phyloP scores from a whole-genome alignment of 352 stramenopile genomes.

The Phytophthora pistaciae region DNA sequence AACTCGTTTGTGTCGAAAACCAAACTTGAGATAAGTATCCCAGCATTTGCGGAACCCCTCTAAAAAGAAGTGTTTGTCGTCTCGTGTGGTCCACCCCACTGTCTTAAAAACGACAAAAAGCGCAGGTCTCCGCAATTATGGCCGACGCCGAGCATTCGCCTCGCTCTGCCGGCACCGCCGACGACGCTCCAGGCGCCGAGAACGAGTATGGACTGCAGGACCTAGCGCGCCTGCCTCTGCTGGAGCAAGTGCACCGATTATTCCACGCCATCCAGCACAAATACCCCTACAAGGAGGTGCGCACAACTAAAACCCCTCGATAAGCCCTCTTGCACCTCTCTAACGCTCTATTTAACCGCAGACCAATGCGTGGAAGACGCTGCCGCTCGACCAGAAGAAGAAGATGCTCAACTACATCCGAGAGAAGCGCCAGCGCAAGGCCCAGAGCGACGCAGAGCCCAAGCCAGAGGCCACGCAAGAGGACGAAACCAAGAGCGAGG shows the following conservation, averaged over 20 bases:
- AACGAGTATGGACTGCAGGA: constrained; percentile 80
- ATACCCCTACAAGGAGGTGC: constrained; percentile 87
- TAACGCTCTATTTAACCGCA: constrained; percentile 27
- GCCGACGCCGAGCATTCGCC: constrained; percentile 15
- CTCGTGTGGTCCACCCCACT: constrained; percentile 1
- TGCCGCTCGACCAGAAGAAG: constrained; percentile 83
- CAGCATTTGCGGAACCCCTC: too few species aligned
- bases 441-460: constrained; percentile 3
- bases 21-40: too few species aligned
- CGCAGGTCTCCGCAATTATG: constrained; percentile 17
- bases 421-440: constrained; percentile 55
- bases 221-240: constrained; percentile 70
- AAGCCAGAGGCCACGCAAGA: constrained; percentile 7
- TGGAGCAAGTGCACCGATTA: constrained; percentile 87
- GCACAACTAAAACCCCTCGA: not conserved
- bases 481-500: constrained; percentile 10
- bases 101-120: not conserved
- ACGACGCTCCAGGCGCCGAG: constrained; percentile 22
- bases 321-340: not conserved
- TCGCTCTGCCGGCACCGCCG: not conserved
- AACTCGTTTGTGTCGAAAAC: too few species aligned
- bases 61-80: too few species aligned
- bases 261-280: constrained; percentile 86
- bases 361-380: constrained; percentile 78
- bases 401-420: constrained; percentile 88